Conservation (phyloP, 345 rosid species). For the Geranium brycei region DNA sequence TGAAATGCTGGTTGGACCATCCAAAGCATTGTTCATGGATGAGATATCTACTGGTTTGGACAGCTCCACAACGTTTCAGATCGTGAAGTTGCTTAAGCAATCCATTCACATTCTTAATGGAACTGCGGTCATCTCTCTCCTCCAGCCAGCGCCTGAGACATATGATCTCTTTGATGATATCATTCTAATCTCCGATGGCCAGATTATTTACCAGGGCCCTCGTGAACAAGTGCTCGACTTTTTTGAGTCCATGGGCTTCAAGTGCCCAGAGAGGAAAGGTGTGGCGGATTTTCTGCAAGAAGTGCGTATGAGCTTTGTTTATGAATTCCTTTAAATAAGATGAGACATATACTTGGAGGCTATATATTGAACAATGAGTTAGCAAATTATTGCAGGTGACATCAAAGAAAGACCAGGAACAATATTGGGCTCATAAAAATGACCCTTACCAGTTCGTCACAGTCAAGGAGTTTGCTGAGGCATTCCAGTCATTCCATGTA, state of each 20-base stretch:
- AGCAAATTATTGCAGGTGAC: slow-evolving; percentile 21
- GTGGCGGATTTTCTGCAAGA: slow-evolving; percentile 23
- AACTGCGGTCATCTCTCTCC: slow-evolving; percentile 31
- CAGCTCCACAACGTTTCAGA: slow-evolving; percentile 33
- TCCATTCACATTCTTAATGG: slow-evolving; percentile 19
- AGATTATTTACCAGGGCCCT: slow-evolving; percentile 20
- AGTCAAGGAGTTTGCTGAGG: slow-evolving; percentile 23
- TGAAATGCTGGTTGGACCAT: slow-evolving; percentile 35
- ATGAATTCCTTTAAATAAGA: too few relatives aligned
- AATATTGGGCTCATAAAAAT: slow-evolving; percentile 23
- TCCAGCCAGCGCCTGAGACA: slow-evolving; percentile 38
- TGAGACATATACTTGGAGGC: too few relatives aligned
- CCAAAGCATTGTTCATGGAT: slow-evolving; percentile 30
- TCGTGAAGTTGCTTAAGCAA: slow-evolving; percentile 27
- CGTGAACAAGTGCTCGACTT: slow-evolving; percentile 15
- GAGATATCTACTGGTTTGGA: slow-evolving; percentile 37
- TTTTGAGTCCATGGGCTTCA: slow-evolving; percentile 16
- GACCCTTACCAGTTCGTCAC: slow-evolving; percentile 25
- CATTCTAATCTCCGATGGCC: slow-evolving; percentile 17
- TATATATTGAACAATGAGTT: too few relatives aligned
- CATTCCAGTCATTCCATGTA: slow-evolving; percentile 16
- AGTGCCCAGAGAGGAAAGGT: slow-evolving; percentile 18
- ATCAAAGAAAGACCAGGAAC: slow-evolving; percentile 31
- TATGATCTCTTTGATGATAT: slow-evolving; percentile 19
- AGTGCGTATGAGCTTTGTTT: background rate